Evolutionary conservation across 331 rosid species (phyloP), one percentile per base, ranked within the genome.

Genomic region (Acacia pycnantha): DNA sequence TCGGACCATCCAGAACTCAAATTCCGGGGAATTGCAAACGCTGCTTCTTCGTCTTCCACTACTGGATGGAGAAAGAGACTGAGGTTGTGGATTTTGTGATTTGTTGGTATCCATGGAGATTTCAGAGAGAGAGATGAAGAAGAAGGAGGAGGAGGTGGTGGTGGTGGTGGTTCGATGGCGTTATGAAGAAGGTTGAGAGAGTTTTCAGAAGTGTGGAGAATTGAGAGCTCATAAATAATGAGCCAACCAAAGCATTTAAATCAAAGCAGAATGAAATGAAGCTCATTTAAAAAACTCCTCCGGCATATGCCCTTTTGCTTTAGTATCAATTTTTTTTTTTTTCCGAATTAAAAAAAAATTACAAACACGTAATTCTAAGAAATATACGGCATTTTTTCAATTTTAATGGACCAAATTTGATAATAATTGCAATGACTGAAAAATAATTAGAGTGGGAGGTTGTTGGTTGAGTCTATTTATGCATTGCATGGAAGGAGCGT

Each of bases 1-100:
- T 65, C 94, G 91, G 61, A 93, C 88, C 92, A 87, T 91, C 99
- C 99, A 96, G 89, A 96, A 96, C 86, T 96, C 99, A 73, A 96
- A 96, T 85, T 96, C 99, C 22, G 98, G 97, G 24, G 99, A 96
- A 77, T 81, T 85, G 18, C 94, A 89, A 24, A 79, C 83, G n/a
- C 78, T 69, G 82, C 82, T 70, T 31, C 81, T 66, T 64, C 70
- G 76, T 16, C 81, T 40, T 69, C 29, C 50, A 8, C 54, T 76
- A 44, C 77, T 22, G 29, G 74, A 22, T 6, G 86, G 86, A 9
- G 93, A 77, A 0, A 72, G 77, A 26, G 84, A n/a, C 21, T 51
- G 88, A 70, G 88, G 61, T 27, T 80, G 41, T 11, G 77, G 85
- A 27, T 41, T 69, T 11, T 8, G 27, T 3, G 43, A 61, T 22